phyloP scores from a whole-genome alignment of 192 early-diverging fungal species.

The Backusella luteola region DNA sequence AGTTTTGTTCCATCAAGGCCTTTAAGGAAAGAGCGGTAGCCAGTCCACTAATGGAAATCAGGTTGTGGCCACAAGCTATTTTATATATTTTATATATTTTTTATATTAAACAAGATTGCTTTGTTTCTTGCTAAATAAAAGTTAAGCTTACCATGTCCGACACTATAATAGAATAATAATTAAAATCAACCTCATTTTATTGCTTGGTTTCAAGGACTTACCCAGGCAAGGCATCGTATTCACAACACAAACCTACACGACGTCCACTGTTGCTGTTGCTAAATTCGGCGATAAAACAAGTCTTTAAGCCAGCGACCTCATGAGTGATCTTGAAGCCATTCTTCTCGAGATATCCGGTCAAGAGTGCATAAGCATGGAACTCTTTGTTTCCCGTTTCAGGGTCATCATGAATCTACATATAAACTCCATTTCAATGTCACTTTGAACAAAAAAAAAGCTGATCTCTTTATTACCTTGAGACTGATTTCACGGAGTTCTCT shows the following conservation, averaged over 20 bases:
- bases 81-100: constrained; percentile 42
- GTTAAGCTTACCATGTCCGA: constrained; percentile 43
- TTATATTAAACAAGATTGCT: too few species aligned
- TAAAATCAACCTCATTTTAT: not conserved
- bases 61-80: constrained; percentile 61
- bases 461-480: constrained; percentile 32
- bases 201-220: constrained; percentile 3
- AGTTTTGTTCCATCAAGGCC: constrained; percentile 36
- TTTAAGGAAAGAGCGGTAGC: constrained; percentile 52
- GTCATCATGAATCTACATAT: constrained; percentile 52
- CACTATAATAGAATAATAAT: constrained; percentile 7
- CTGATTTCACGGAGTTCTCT: constrained; percentile 44
- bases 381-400: constrained; percentile 61
- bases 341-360: constrained; percentile 62
- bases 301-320: constrained; percentile 59
- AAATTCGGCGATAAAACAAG: constrained; percentile 74
- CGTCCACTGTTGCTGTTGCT: constrained; percentile 39
- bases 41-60: constrained; percentile 63
- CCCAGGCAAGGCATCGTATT: constrained; percentile 74
- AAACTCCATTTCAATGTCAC: not conserved
- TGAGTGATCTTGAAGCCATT: constrained; percentile 62
- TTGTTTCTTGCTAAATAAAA: too few species aligned
- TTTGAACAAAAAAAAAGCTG: not conserved
- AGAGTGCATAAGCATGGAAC: constrained; percentile 55
- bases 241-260: constrained; percentile 48